phyloP scores from a whole-genome alignment of 2,329 filamentous ascomycete species.

The Trichoderma endophyticum region DNA sequence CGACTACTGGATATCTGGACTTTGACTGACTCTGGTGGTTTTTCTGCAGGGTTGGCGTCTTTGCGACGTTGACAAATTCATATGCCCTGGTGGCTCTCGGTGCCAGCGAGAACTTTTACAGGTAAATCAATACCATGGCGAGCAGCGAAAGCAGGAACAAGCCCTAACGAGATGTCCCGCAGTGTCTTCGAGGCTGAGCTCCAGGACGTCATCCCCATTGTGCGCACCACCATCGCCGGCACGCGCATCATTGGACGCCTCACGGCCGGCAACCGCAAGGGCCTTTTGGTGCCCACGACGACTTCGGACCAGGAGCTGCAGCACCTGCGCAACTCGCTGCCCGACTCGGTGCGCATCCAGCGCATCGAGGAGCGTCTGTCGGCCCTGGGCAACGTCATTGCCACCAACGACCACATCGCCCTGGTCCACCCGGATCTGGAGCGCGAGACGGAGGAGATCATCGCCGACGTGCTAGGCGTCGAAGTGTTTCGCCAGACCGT shows the following conservation, averaged over 20 bases:
- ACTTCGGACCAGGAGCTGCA: constrained; percentile 98
- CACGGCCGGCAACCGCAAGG: constrained; percentile 94
- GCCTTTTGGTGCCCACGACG: constrained; percentile 90
- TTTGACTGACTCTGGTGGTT: constrained; percentile 12
- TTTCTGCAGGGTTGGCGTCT: constrained; percentile 79
- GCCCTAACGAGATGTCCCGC: neutral
- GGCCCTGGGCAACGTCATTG: constrained; percentile 95
- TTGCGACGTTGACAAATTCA: constrained; percentile 93
- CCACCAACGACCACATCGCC: constrained; percentile 93
- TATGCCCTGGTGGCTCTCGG: constrained; percentile 93
- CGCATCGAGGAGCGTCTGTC: constrained; percentile 96
- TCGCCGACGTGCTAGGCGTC: constrained; percentile 87
- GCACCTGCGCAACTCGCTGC: constrained; percentile 91
- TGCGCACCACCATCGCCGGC: constrained; percentile 92
- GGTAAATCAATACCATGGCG: constrained; percentile 41
- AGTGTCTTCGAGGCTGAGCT: constrained; percentile 97
- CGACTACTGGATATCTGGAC: neutral
- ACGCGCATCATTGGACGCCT: constrained; percentile 94
- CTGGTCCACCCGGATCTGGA: constrained; percentile 95
- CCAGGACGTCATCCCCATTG: constrained; percentile 95
- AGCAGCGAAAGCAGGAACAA: neutral
- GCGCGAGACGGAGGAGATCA: constrained; percentile 97
- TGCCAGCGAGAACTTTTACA: constrained; percentile 98
- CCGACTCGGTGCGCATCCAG: constrained; percentile 89
- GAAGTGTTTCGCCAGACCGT: constrained; percentile 93